Evolutionary conservation across 306 rosid species (phyloP).

Genomic region (Lathyrus oleraceus): DNA sequence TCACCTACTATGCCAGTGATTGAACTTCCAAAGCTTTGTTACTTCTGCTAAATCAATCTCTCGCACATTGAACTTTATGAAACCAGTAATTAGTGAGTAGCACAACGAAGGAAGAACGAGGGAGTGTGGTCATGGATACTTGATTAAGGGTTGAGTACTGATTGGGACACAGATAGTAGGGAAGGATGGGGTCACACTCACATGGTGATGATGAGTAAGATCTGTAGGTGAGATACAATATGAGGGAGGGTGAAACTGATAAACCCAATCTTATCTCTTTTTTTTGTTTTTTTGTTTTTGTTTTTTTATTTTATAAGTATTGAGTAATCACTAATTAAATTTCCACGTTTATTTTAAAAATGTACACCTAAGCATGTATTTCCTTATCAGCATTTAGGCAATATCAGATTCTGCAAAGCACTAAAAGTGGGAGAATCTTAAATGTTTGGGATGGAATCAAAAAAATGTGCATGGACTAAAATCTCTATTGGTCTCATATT

Average conservation of each 20-base stretch:
- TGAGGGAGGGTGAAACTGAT: background rate
- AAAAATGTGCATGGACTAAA: background rate
- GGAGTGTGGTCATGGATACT: background rate
- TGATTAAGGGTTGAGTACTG: background rate
- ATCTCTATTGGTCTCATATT: background rate
- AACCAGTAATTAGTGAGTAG: background rate
- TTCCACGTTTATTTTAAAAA: background rate
- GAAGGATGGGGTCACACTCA: background rate
- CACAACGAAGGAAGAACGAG: background rate
- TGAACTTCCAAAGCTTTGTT: background rate
- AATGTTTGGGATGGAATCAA: background rate
- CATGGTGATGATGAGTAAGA: background rate
- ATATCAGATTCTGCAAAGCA: background rate
- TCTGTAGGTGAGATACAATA: background rate
- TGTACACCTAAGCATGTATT: background rate
- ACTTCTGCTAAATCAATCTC: background rate
- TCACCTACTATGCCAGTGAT: background rate
- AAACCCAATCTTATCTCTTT: background rate
- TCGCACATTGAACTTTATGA: background rate
- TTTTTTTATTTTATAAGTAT: too few relatives aligned
- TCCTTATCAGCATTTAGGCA: background rate
- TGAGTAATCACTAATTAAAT: background rate
- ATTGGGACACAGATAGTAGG: background rate
- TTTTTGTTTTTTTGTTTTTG: too few relatives aligned
- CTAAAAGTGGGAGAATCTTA: background rate